Conservation (phyloP, 805 yeast genomes). For the Gaillardinia entomophila region DNA sequence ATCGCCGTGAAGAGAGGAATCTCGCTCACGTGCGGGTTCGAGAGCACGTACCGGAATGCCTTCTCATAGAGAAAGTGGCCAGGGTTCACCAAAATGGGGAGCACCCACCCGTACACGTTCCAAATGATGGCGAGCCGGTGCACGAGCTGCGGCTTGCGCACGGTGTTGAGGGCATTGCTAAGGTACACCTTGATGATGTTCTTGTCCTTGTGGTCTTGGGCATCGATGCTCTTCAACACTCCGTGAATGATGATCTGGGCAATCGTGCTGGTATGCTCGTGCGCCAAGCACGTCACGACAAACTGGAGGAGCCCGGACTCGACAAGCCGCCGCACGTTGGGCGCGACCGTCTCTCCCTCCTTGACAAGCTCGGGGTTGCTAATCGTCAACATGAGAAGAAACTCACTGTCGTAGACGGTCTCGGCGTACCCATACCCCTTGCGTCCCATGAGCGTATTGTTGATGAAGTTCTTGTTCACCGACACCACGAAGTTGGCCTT, state of each 20-base stretch:
- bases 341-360: conserved; percentile 18
- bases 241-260: conserved; percentile 41
- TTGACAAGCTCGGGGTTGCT: conserved; percentile 61
- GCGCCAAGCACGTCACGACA: conserved; percentile 42
- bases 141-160: conserved; percentile 32
- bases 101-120: conserved; percentile 47
- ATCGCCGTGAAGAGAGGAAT: conserved; percentile 43
- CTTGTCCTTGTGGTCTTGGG: conserved; percentile 47
- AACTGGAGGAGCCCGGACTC: conserved; percentile 53
- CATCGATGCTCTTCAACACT: conserved; percentile 35
- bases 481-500: conserved; percentile 44
- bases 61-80: conserved; percentile 71
- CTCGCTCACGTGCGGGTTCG: conserved; percentile 44
- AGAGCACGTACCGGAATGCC: conserved; percentile 58
- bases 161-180: conserved; percentile 38
- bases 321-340: conserved; percentile 52
- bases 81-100: conserved; percentile 60
- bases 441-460: conserved; percentile 37
- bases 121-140: conserved; percentile 27
- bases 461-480: conserved; percentile 44
- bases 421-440: conserved; percentile 13
- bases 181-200: conserved; percentile 49
- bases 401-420: conserved; percentile 61
- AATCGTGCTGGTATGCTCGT: conserved; percentile 24
- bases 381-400: conserved; percentile 53